Evolutionary conservation across 139 green algal genomes (phyloP).

Genomic region (Nannochloris sp.): DNA sequence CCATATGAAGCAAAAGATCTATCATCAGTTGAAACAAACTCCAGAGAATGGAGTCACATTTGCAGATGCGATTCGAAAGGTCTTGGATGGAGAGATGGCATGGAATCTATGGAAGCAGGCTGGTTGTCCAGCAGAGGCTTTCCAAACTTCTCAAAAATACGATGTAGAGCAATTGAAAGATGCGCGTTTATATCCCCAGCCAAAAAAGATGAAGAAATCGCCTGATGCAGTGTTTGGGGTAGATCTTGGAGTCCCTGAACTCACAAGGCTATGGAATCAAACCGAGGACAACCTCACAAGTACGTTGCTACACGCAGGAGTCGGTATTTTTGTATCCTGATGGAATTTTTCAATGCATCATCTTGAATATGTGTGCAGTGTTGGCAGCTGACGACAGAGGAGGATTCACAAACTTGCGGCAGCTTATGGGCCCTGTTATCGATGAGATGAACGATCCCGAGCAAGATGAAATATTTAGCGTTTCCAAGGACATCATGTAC

Average conservation of each 20-base stretch:
- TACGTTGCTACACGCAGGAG: neutral
- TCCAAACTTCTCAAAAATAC: conserved; percentile 5
- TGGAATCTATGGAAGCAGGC: conserved; percentile 45
- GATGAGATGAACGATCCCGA: conserved; percentile 32
- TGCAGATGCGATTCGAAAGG: conserved; percentile 14
- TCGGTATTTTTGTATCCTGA: neutral
- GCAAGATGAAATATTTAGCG: conserved; percentile 23
- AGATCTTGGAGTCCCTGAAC: conserved; percentile 21
- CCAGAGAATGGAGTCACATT: conserved; percentile 39
- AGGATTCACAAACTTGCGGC: conserved; percentile 22
- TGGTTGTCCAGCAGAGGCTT: conserved; percentile 11
- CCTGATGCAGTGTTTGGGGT: conserved; percentile 16
- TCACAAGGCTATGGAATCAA: conserved; percentile 44
- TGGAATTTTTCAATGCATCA: neutral
- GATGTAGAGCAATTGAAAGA: neutral
- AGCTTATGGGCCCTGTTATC: conserved; percentile 40
- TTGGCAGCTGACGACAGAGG: conserved; percentile 27
- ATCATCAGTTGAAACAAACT: conserved; percentile 29
- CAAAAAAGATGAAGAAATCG: conserved; percentile 13
- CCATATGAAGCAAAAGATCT: conserved; percentile 23
- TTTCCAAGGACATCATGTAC: conserved; percentile 4
- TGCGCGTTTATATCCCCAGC: conserved; percentile 3
- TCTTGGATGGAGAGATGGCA: conserved; percentile 30
- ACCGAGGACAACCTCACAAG: conserved; percentile 31
- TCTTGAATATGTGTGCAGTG: conserved; percentile 1